phyloP scores from a whole-genome alignment of 2,329 filamentous ascomycete species.

The Curvularia sp. region DNA sequence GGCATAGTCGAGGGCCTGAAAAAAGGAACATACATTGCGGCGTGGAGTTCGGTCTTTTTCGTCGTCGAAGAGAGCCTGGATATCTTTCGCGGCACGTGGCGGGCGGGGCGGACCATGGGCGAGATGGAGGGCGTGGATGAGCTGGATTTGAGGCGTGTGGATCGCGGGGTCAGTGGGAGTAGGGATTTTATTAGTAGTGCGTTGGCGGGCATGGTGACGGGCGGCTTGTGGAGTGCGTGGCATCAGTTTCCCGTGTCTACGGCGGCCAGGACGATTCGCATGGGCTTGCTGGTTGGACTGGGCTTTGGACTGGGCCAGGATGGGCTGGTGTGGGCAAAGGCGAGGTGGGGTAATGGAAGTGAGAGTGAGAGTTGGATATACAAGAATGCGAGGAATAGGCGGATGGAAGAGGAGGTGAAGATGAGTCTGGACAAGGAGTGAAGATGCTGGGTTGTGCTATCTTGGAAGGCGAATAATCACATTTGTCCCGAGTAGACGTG shows the following conservation, averaged over 20 bases:
- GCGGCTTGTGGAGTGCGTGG: slow-evolving; percentile 85
- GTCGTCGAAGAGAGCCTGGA: slow-evolving; percentile 86
- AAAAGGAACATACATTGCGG: slow-evolving; percentile 73
- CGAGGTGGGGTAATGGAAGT: slow-evolving; percentile 67
- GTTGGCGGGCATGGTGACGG: slow-evolving; percentile 81
- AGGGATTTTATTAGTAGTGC: slow-evolving; percentile 80
- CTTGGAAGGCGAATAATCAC: no score
- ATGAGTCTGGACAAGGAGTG: slow-evolving; percentile 16
- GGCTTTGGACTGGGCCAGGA: slow-evolving; percentile 85
- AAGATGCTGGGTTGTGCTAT: neutral
- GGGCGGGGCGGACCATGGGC: slow-evolving; percentile 52
- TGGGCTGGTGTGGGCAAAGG: slow-evolving; percentile 70
- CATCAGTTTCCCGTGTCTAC: slow-evolving; percentile 78
- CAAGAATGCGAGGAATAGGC: slow-evolving; percentile 49
- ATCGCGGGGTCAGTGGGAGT: slow-evolving; percentile 48
- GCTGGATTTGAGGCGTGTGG: slow-evolving; percentile 39
- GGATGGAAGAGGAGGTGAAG: slow-evolving; percentile 25
- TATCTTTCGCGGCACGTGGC: slow-evolving; percentile 61
- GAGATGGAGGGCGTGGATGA: slow-evolving; percentile 50
- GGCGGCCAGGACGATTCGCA: slow-evolving; percentile 70
- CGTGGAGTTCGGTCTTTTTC: slow-evolving; percentile 80
- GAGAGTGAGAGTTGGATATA: slow-evolving; percentile 53
- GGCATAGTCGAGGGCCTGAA: slow-evolving; percentile 79
- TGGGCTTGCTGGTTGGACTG: slow-evolving; percentile 79
- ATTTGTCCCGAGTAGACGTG: neutral